These are phyloP conservation scores for Phyllosticta citrichinensis DNA, from an alignment of 2,329 filamentous ascomycete species.

Conservation along the genomic window DNA sequence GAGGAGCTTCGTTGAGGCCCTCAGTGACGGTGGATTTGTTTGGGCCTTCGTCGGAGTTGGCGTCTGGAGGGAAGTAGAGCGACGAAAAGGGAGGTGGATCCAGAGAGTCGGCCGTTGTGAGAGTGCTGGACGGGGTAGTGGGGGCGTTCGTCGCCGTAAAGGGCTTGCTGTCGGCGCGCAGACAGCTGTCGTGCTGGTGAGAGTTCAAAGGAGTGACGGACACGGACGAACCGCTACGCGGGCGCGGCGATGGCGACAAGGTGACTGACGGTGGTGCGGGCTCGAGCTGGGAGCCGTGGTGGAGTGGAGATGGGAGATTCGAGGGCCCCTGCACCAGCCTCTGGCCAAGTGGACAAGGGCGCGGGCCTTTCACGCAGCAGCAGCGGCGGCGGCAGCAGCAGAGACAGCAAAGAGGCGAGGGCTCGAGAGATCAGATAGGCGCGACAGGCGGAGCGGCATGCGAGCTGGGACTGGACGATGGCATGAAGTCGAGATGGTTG, in stretches of 20 bases:
- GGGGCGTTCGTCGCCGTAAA: not conserved
- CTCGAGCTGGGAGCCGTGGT: conserved; percentile 6
- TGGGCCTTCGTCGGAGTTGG: conserved; percentile 36
- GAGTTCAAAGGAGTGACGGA: conserved; percentile 31
- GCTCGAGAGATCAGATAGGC: not conserved
- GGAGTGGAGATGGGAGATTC: conserved; percentile 10
- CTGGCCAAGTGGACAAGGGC: conserved; percentile 18
- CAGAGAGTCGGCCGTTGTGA: conserved; percentile 42
- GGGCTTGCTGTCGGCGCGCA: conserved; percentile 7
- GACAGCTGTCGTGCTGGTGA: conserved; percentile 17
- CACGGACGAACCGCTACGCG: conserved; percentile 36
- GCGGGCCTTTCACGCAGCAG: conserved; percentile 18
- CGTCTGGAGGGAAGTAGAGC: conserved; percentile 46
- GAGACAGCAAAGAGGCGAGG: conserved; percentile 9
- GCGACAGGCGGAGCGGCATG: not conserved
- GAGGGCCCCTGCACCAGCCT: conserved; percentile 9
- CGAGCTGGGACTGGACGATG: not conserved
- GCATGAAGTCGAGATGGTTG: not conserved
- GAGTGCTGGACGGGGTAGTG: conserved; percentile 12
- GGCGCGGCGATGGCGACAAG: conserved; percentile 35
- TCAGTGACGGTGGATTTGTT: conserved; percentile 31
- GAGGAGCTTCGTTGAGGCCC: conserved; percentile 29
- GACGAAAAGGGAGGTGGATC: conserved; percentile 55
- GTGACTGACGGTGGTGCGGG: conserved; percentile 24
- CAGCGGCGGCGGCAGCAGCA: conserved; percentile 17